Evolutionary conservation across 768 basidiomycete species (phyloP), one percentile per base, ranked within the genome.

Genomic region (Pisolithus albus): DNA sequence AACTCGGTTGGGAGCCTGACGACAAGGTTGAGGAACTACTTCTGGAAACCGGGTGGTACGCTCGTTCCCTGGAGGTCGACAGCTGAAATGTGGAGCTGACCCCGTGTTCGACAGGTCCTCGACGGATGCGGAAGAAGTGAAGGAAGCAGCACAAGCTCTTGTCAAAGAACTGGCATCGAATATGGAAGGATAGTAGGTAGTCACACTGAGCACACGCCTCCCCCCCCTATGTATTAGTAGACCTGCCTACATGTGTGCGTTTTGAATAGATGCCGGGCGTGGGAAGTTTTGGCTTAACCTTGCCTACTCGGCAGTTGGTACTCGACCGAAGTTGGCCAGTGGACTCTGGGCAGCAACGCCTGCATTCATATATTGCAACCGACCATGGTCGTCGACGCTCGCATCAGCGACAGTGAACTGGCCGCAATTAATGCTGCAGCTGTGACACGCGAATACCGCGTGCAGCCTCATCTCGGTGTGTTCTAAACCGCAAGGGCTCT

Each of bases 391-490:
- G 64, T 66, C 55, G 69, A 80, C 67, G 75, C 85, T 61, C 79
- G 85, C 55, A 68, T 89, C 47, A 84, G 74, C 63, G 83, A 89
- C 67, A 76, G 68, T 57, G 87, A 90, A 64, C 68, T 90, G 61
- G 85, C 87, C 50, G 77, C 80, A 47, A 84, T 92, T 66, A 91
- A 92, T 66, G 88, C 88, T 47, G 88, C 90, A 46, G 92, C 92
- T 32, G 92, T 92, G 46, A 92, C 90, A 47, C 82, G 79, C 63
- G 85, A 92, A 71, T 93, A 89, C 72, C 83, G 81, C 60, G 89
- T 93, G 56, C 79, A 93, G 61, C 92, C 92, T 52, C 88, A 91
- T 71, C 76, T 94, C 57, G 91, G 91, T 92, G 65, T 59, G 79
- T 70, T 59, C 23, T 53, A 38, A 54, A 44, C 42, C 40, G 38